Conservation (phyloP, 2,329 filamentous ascomycete genomes). For the Achaetomium macrosporum region DNA sequence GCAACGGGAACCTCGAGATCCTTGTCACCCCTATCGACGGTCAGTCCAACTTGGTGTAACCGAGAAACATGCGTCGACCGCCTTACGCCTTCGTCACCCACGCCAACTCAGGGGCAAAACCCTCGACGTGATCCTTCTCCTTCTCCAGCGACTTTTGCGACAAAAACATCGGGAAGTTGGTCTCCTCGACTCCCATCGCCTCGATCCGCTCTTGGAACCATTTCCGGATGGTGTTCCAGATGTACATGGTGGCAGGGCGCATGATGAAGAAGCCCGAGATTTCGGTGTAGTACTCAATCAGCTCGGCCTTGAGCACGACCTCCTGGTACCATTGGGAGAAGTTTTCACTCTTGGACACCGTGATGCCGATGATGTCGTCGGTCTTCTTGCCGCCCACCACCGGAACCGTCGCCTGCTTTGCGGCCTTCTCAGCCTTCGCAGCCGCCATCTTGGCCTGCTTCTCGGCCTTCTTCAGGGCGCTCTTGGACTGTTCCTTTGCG, state of each 20-base stretch:
- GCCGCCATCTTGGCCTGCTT: conserved; percentile 57
- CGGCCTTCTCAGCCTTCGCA: conserved; percentile 57
- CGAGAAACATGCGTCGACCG: background rate
- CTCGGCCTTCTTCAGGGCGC: conserved; percentile 60
- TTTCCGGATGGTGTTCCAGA: conserved; percentile 60
- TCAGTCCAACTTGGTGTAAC: conserved; percentile 21
- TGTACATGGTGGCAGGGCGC: conserved; percentile 63
- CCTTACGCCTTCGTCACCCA: conserved; percentile 80
- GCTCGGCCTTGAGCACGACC: conserved; percentile 90
- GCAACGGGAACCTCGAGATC: conserved; percentile 75
- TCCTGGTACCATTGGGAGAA: conserved; percentile 97
- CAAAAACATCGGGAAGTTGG: conserved; percentile 94
- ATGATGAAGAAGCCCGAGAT: conserved; percentile 97
- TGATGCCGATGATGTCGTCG: conserved; percentile 78
- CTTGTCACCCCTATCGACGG: conserved; percentile 65
- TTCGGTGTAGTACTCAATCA: conserved; percentile 86
- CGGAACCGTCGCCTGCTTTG: conserved; percentile 48
- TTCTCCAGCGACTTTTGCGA: conserved; percentile 79
- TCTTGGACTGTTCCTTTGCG: conserved; percentile 48
- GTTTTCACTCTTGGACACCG: conserved; percentile 76
- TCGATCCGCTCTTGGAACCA: conserved; percentile 74
- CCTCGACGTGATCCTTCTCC: conserved; percentile 96
- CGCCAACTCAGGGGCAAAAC: conserved; percentile 90
- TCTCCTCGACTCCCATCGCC: conserved; percentile 86
- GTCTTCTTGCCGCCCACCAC: conserved; percentile 54